Conservation (phyloP, 352 stramenopile species). For the Pythium apleroticum region DNA sequence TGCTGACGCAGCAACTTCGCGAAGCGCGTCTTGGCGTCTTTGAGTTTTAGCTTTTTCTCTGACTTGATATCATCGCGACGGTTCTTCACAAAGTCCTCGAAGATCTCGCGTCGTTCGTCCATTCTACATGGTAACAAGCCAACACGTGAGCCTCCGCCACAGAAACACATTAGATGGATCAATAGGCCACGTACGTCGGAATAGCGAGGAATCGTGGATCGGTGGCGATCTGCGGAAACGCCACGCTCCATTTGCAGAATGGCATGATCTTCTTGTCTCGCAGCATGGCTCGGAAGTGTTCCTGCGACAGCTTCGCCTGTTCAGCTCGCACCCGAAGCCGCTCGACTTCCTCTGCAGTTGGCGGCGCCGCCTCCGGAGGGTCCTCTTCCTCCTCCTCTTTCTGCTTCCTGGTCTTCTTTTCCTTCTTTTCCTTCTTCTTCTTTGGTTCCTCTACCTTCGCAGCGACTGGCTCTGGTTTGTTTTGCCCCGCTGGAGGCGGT, state of each 20-base stretch:
- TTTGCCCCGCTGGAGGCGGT: slow-evolving; percentile 13
- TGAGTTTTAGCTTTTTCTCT: slow-evolving; percentile 79
- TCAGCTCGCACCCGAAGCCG: slow-evolving; percentile 32
- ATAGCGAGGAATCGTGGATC: slow-evolving; percentile 74
- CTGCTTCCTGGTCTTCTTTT: slow-evolving; percentile 25
- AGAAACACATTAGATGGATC: not conserved
- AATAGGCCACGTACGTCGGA: slow-evolving; percentile 38
- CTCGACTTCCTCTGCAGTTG: slow-evolving; percentile 37
- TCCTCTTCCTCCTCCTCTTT: slow-evolving; percentile 20
- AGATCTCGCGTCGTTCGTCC: slow-evolving; percentile 76
- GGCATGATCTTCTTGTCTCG: slow-evolving; percentile 86
- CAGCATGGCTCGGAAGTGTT: slow-evolving; percentile 70
- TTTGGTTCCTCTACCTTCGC: slow-evolving; percentile 24
- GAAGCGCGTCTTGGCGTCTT: slow-evolving; percentile 57
- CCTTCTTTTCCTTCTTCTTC: slow-evolving; percentile 23
- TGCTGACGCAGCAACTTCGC: slow-evolving; percentile 44
- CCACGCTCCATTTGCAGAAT: slow-evolving; percentile 80
- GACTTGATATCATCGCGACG: slow-evolving; percentile 70
- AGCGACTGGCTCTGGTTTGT: slow-evolving; percentile 4
- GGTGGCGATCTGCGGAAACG: slow-evolving; percentile 66
- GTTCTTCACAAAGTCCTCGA: slow-evolving; percentile 77
- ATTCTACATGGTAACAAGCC: slow-evolving; percentile 39
- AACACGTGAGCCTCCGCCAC: slow-evolving; percentile 1
- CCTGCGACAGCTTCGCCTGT: slow-evolving; percentile 43
- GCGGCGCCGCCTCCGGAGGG: slow-evolving; percentile 11